Conservation (phyloP, 495 filamentous ascomycete species). For the Trichocladium antarcticum region DNA sequence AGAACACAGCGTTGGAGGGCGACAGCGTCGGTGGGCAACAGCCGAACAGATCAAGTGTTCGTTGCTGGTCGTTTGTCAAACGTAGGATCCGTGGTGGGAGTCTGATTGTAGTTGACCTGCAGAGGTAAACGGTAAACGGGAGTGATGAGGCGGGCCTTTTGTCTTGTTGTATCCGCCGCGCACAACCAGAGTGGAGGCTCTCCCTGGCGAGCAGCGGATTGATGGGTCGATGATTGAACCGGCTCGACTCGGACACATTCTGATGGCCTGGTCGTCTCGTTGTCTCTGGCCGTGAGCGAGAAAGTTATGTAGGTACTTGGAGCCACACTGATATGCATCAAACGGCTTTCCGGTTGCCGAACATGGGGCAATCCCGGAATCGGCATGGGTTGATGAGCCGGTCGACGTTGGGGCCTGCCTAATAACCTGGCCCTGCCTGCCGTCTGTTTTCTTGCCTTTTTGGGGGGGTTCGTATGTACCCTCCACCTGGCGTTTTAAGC, state of each 20-base stretch:
- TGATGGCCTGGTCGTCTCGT: slow-evolving; percentile 8
- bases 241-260: slow-evolving; percentile 1
- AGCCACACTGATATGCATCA: slow-evolving; percentile 12
- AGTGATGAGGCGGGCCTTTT: slow-evolving; percentile 15
- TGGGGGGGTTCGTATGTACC: too few species aligned
- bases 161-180: slow-evolving; percentile 13
- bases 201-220: background rate
- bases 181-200: slow-evolving; percentile 12
- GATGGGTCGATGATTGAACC: slow-evolving; percentile 5
- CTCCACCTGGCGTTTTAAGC: too few species aligned
- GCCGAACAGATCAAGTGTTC: slow-evolving; percentile 6
- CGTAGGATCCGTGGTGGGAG: slow-evolving; percentile 15
- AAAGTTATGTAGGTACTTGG: slow-evolving; percentile 10
- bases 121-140: slow-evolving; percentile 23
- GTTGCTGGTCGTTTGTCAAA: slow-evolving; percentile 19
- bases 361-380: slow-evolving; percentile 10
- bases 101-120: slow-evolving; percentile 18
- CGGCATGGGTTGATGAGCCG: slow-evolving; percentile 13
- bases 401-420: background rate
- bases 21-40: background rate
- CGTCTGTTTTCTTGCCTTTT: background rate
- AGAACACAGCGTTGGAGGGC: background rate
- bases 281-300: slow-evolving; percentile 9
- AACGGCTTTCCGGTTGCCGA: slow-evolving; percentile 20
- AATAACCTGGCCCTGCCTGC: background rate